A percentile compares a stretch with the other conserved stretches of the same genome.
phyloP scores from a whole-genome alignment of 768 basidiomycete genomes.

The Crucibulum laeve region DNA sequence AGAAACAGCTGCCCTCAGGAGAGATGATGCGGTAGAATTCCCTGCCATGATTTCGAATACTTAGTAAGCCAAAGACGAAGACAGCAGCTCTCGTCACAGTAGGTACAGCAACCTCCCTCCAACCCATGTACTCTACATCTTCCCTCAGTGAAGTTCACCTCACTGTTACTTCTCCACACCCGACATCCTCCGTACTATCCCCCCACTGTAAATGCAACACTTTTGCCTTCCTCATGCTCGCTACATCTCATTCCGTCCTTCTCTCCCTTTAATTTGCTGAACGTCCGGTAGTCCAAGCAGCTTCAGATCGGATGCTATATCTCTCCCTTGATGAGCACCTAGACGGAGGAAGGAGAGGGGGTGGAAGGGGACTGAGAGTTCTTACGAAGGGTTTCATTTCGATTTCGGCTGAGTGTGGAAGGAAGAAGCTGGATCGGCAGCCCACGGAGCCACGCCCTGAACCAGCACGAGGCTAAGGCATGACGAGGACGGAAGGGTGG shows the following conservation, averaged over 20 bases:
- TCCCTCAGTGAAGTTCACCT: conserved; percentile 87
- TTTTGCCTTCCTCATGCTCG: conserved; percentile 31
- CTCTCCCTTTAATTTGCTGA: conserved; percentile 8
- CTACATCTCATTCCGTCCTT: no score
- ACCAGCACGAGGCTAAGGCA: conserved; percentile 80
- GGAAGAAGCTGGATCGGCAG: background rate
- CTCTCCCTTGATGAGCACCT: conserved; percentile 78
- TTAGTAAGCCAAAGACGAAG: no score
- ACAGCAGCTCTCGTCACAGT: no score
- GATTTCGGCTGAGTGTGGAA: background rate
- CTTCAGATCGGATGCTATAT: conserved; percentile 86
- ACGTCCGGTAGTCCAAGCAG: conserved; percentile 65
- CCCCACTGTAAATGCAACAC: conserved; percentile 78
- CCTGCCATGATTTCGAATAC: no score
- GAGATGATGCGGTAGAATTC: no score
- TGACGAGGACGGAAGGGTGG: conserved; percentile 60
- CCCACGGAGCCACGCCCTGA: conserved; percentile 38
- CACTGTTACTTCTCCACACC: conserved; percentile 69
- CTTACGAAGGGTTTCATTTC: conserved; percentile 44
- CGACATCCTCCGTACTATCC: conserved; percentile 50
- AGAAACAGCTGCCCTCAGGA: no score
- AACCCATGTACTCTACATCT: conserved; percentile 56
- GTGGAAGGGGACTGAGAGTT: conserved; percentile 74
- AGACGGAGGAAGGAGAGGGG: conserved; percentile 33
- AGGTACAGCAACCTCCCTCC: no score